Conservation (phyloP, 208 protist species). For the Phytomonas sp. region DNA sequence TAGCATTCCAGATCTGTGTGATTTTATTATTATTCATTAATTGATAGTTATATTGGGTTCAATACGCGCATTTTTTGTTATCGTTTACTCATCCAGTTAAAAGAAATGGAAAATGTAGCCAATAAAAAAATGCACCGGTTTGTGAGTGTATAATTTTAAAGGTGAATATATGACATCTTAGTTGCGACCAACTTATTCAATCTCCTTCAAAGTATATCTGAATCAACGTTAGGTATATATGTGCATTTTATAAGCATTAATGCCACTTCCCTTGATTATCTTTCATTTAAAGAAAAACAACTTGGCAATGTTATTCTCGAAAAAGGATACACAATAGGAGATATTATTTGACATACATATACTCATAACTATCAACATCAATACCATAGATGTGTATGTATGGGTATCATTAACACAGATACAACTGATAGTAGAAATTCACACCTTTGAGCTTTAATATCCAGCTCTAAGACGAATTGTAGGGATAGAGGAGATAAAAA, state of each 20-base stretch:
- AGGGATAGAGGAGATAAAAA: neutral
- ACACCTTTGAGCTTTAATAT: neutral
- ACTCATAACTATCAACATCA: slow-evolving; percentile 1
- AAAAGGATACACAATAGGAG: neutral
- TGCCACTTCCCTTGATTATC: neutral
- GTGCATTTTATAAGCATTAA: neutral
- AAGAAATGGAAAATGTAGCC: neutral
- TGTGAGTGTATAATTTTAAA: neutral
- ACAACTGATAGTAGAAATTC: neutral
- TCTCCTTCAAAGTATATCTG: neutral
- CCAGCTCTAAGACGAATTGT: neutral
- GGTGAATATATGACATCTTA: neutral
- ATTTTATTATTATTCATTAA: neutral
- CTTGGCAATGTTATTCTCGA: neutral
- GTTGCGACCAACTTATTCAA: neutral
- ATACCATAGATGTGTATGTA: neutral
- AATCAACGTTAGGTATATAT: slow-evolving; percentile 1
- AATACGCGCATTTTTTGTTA: neutral
- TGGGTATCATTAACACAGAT: neutral
- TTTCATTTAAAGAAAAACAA: neutral
- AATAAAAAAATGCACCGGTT: neutral
- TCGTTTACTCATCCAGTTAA: neutral
- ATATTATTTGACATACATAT: slow-evolving; percentile 5
- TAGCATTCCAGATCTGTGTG: neutral
- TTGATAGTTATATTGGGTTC: neutral